Base-by-base conservation (phyloP, 2,329 filamentous ascomycete genomes). In the Xylariales sp. region DNA sequence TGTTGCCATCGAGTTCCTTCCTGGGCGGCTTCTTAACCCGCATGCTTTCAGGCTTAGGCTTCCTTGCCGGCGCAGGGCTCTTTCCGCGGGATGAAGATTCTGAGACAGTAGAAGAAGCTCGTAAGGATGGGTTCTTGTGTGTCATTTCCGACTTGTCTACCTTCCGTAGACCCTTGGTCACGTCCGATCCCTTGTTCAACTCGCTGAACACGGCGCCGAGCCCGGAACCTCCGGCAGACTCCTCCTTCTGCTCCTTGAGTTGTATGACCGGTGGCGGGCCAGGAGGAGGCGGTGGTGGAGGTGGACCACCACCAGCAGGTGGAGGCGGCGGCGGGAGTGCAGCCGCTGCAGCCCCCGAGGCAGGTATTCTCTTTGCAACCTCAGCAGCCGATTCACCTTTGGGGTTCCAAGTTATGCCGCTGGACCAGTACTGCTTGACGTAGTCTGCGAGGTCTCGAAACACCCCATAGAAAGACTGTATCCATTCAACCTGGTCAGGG, bases 111-210 rank as follows among this genome's bases (percentile, higher is more conserved):
- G 86, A 85, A 46, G 73, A 72, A 18, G 86, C 78, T 48, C 93
- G 83, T 44, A 98, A 73, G 8, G 82, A 80, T 11, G 93, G 93
- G 66, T 98, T 98, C 73, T 97, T 97, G 69, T 98, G 93, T 46
- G 93, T 98, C 91, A 96, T 96, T 64, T 97, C 76, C 40, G 86
- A 93, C 59, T 84, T 85, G 68, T 96, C 91, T 37, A 98, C 93
- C 71, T 96, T 98, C 51, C 86, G 85, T 25, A 98, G 74, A 22
- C 86, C 83, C 51, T 87, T 82, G 4, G 93, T 98, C 45, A 98
- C 87, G n/a, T 79, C 74, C 46, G 87, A 81, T 43, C 93, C 93
- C 61, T 85, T 84, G 67, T 97, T 97, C 40, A 98, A 71, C 51
- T 96, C 86, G 29, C 84, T 84, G 62, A 98, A 98, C 3, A 98